phyloP scores from a whole-genome alignment of 768 basidiomycete species.

The Suillus brevipes region DNA sequence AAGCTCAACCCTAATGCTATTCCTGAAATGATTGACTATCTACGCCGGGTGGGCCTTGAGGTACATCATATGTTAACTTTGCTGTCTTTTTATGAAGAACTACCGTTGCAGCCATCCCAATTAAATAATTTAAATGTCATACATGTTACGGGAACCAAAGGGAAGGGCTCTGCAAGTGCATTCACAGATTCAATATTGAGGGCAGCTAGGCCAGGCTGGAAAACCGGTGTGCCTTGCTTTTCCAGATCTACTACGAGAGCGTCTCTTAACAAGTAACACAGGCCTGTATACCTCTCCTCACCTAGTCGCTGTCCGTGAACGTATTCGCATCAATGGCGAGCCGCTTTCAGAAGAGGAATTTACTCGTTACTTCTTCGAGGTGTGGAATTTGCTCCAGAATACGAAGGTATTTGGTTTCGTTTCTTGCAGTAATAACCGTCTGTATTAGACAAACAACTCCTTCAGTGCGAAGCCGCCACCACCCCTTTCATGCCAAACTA shows the following conservation, averaged over 20 bases:
- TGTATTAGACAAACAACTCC: slow-evolving; percentile 5
- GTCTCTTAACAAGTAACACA: slow-evolving; percentile 28
- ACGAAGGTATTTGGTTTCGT: slow-evolving; percentile 41
- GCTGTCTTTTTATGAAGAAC: slow-evolving; percentile 16
- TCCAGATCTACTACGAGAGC: not conserved
- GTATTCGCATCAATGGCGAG: slow-evolving; percentile 89
- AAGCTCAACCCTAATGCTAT: slow-evolving; percentile 62
- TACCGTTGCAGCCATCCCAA: slow-evolving; percentile 61
- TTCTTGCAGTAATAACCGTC: not conserved
- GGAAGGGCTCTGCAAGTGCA: slow-evolving; percentile 96
- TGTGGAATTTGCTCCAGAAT: slow-evolving; percentile 83
- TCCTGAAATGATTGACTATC: slow-evolving; percentile 88
- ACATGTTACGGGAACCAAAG: slow-evolving; percentile 97
- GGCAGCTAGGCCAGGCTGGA: slow-evolving; percentile 70
- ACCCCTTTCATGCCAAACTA: slow-evolving; percentile 84
- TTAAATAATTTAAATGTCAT: slow-evolving; percentile 89
- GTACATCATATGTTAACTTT: slow-evolving; percentile 43
- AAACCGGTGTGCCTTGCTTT: slow-evolving; percentile 60
- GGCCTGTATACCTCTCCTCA: slow-evolving; percentile 98
- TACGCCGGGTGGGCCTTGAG: slow-evolving; percentile 80
- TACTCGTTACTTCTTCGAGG: slow-evolving; percentile 90
- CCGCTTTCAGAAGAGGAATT: slow-evolving; percentile 90
- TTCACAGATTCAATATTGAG: slow-evolving; percentile 87
- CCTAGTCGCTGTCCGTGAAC: slow-evolving; percentile 91
- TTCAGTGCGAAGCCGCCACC: slow-evolving; percentile 45